A percentile compares a stretch with the other conserved stretches of the same genome.
Conservation (phyloP, 768 basidiomycete species). For the Suillus luteus region DNA sequence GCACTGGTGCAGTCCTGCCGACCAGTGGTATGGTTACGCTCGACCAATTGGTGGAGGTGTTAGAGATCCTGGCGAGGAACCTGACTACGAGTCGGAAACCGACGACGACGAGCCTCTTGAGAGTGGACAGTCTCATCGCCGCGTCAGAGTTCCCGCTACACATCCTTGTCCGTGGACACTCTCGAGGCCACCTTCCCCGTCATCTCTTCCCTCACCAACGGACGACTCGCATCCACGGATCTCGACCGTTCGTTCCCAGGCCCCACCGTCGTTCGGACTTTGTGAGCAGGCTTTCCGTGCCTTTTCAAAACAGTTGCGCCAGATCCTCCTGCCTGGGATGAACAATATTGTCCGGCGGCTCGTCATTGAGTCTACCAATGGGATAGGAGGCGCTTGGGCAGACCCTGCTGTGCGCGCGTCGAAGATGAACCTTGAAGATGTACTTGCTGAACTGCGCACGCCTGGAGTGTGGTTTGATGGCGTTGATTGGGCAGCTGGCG, state of each 20-base stretch:
- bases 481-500: slow-evolving; percentile 55
- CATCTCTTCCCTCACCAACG: slow-evolving; percentile 12
- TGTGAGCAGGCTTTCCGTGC: slow-evolving; percentile 64
- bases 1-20: slow-evolving; percentile 74
- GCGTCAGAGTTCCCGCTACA: slow-evolving; percentile 28
- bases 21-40: slow-evolving; percentile 59
- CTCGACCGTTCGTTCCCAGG: slow-evolving; percentile 48
- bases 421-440: slow-evolving; percentile 62
- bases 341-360: slow-evolving; percentile 66
- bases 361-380: slow-evolving; percentile 60
- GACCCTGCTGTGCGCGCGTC: slow-evolving; percentile 61
- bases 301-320: slow-evolving; percentile 58
- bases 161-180: slow-evolving; percentile 70
- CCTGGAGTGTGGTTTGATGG: slow-evolving; percentile 72
- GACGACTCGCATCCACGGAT: slow-evolving; percentile 49
- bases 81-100: slow-evolving; percentile 30
- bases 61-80: slow-evolving; percentile 27
- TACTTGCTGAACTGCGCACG: slow-evolving; percentile 55
- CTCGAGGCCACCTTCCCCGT: slow-evolving; percentile 26
- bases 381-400: slow-evolving; percentile 27
- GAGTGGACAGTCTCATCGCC: slow-evolving; percentile 22
- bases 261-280: slow-evolving; percentile 63
- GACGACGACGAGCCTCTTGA: slow-evolving; percentile 26
- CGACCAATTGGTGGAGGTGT: slow-evolving; percentile 40
- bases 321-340: slow-evolving; percentile 66